Conservation (phyloP, 768 basidiomycete species). For the Polyporus arcularius region DNA sequence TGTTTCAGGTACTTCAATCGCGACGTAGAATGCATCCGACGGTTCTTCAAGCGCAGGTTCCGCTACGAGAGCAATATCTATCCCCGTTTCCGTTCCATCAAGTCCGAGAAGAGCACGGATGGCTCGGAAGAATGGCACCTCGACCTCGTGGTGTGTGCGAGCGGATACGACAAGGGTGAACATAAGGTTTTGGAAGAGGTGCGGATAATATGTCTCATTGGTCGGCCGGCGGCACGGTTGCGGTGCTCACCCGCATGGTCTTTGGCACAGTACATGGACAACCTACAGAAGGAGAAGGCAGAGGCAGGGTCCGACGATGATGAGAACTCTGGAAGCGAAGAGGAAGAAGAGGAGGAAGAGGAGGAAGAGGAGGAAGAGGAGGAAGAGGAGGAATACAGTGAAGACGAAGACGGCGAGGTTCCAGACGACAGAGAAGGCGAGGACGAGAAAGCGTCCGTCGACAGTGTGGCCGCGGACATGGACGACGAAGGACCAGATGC, state of each 20-base stretch:
- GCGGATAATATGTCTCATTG: conserved; percentile 26
- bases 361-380: conserved; percentile 31
- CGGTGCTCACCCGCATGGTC: conserved; percentile 19
- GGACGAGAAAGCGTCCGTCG: conserved; percentile 36
- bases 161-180: conserved; percentile 87
- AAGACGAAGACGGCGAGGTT: conserved; percentile 13
- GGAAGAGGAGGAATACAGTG: conserved; percentile 24
- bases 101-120: conserved; percentile 39
- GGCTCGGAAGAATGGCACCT: conserved; percentile 61
- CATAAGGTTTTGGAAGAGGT: conserved; percentile 86
- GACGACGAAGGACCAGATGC: conserved; percentile 29
- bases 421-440: conserved; percentile 23
- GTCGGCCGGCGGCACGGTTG: conserved; percentile 22
- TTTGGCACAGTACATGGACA: conserved; percentile 63
- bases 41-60: conserved; percentile 89
- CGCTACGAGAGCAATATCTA: conserved; percentile 89
- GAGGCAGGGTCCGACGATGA: conserved; percentile 36
- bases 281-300: conserved; percentile 29
- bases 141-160: conserved; percentile 92
- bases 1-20: conserved; percentile 92
- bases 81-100: conserved; percentile 77
- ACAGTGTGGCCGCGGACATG: conserved; percentile 27
- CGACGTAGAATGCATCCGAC: conserved; percentile 94
- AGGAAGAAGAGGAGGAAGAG: conserved; percentile 41
- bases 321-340: conserved; percentile 41